Percentiles rank a stretch among this genome's conserved stretches.
These are phyloP conservation scores for Plectosphaerella cucumerina DNA, from an alignment of 2,329 filamentous ascomycete genomes.

Conservation along the genomic window DNA sequence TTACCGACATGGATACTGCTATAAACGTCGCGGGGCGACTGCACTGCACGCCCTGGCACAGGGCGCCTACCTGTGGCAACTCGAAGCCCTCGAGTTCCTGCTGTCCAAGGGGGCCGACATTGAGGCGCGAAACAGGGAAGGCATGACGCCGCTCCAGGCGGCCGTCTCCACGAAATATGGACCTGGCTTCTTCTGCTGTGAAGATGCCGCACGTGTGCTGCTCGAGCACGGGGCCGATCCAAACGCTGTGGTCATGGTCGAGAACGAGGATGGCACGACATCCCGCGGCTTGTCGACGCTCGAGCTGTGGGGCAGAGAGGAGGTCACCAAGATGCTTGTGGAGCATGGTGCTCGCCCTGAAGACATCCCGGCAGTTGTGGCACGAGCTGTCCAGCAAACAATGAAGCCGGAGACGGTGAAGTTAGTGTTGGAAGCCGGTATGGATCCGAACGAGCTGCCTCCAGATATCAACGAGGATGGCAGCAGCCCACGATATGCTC, in stretches of 20 bases:
- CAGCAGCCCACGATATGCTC: background rate
- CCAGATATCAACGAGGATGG: background rate
- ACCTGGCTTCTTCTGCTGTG: background rate
- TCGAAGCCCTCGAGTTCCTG: constrained; percentile 9
- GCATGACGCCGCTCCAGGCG: constrained; percentile 21
- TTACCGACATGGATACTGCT: background rate
- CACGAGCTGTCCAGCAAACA: background rate
- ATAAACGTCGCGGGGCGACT: background rate
- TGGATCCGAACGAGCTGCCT: constrained; percentile 6
- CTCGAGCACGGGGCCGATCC: constrained; percentile 26
- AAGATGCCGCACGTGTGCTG: constrained; percentile 19
- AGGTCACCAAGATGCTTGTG: background rate
- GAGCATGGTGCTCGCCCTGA: background rate
- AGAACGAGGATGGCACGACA: background rate
- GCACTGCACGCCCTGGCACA: background rate
- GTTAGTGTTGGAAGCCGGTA: constrained; percentile 1
- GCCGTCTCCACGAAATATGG: constrained; percentile 19
- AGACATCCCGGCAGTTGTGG: background rate
- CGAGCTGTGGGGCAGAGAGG: background rate
- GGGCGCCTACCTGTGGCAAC: constrained; percentile 9
- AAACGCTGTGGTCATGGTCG: constrained; percentile 12
- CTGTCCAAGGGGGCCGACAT: constrained; percentile 2
- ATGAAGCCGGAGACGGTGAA: background rate
- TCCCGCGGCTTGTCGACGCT: background rate
- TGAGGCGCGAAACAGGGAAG: background rate